Evolutionary conservation across 2,329 filamentous ascomycete species (phyloP).

Genomic region (Pseudogymnoascus sp.): DNA sequence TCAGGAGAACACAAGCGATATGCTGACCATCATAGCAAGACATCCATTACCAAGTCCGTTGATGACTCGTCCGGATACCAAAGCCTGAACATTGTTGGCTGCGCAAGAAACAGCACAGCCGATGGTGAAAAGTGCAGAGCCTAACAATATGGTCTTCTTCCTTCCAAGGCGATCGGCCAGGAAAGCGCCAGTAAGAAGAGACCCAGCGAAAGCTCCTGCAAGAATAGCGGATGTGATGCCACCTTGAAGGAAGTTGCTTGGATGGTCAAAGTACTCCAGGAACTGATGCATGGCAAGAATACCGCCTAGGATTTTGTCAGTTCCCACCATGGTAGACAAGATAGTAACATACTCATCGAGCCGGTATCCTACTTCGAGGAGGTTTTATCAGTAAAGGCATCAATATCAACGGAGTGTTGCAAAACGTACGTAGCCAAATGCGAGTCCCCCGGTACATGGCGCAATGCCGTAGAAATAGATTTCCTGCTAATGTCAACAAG

Average conservation of each 20-base stretch:
- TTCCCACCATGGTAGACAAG: not conserved
- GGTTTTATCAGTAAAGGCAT: not conserved
- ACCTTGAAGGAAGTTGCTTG: conserved; percentile 24
- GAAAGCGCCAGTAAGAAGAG: conserved; percentile 35
- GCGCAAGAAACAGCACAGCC: conserved; percentile 28
- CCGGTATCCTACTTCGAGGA: conserved; percentile 19
- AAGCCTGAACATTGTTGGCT: conserved; percentile 20
- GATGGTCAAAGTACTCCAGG: conserved; percentile 23
- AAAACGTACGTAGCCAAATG: conserved; percentile 21
- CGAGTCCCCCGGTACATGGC: conserved; percentile 23
- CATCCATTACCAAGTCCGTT: conserved; percentile 22
- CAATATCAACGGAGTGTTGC: not conserved
- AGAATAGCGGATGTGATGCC: conserved; percentile 39
- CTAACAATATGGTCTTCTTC: conserved; percentile 36
- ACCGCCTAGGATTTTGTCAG: conserved; percentile 8
- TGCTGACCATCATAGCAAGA: conserved; percentile 14
- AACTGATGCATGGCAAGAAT: conserved; percentile 24
- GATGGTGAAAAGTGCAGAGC: conserved; percentile 37
- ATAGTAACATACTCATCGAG: conserved; percentile 17
- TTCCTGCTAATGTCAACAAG: conserved; percentile 11
- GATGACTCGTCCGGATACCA: conserved; percentile 26
- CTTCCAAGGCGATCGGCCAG: conserved; percentile 40
- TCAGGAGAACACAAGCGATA: not conserved
- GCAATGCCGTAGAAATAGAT: conserved; percentile 26
- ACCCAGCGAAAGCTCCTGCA: conserved; percentile 38